Base-by-base conservation (phyloP, 768 basidiomycete genomes). In the Amanita brunnescens region DNA sequence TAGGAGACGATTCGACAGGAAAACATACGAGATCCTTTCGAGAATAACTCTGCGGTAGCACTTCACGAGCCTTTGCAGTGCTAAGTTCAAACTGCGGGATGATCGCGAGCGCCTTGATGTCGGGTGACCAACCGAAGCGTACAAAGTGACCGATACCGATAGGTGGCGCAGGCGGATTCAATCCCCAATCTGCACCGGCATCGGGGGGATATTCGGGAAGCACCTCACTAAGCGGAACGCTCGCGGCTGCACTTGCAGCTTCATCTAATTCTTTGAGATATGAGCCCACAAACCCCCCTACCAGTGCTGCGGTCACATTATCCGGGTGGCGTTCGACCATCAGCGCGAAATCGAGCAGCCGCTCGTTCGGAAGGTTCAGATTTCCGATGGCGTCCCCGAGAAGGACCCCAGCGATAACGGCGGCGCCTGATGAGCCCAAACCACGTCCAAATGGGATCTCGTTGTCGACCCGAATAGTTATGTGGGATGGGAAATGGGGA, bases 241-340 rank as follows among this genome's bases (percentile, higher is more conserved):
- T 85, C 1, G 91, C 87, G 0, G 90, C 91, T 56, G 81, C 79
- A 54, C 75, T 87, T 4, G 91, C 94, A 37, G 76, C 79, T 8
- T 78, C 76, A 58, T 89, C 89, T 42, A 98, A 78, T 66, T 96
- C 95, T 54, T 87, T 80, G 47, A 98, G 78, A 72, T 98, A 99
- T 2, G 88, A 90, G 16, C 96, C 96, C 21, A 97, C 91, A 67
- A 99, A 98, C 0, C 96, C 96, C 32, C 96, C 96, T 14, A 97
- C 79, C 33, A 99, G 80, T 0, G 94, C 95, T 2, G 96, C 96
- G 0, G 96, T 96, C 62, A 99, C 94, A 65, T 99, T 99, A 68
- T 99, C 96, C 13, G 96, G 96, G 64, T 99, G 96, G 14, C 96
- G 79, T 69, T 99, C 96, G 61, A 99, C 93, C 96, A 99, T 99